Evolutionary conservation across 1,284 basidiomycete genomes (phyloP).

Genomic region (Pyrrhoderma lamaoense): DNA sequence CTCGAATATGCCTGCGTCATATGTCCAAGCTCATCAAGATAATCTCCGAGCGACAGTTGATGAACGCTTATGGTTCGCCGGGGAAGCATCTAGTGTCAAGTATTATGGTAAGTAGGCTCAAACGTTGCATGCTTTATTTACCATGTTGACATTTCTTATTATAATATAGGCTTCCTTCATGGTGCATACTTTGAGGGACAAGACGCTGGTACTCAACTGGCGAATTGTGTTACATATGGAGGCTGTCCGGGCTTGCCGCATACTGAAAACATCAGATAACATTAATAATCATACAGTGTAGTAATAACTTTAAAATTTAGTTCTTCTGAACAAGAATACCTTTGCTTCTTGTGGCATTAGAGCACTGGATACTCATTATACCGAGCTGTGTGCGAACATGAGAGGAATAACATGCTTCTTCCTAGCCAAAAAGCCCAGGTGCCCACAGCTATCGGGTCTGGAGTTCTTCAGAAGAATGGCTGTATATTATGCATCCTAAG

Average conservation of each 20-base stretch:
- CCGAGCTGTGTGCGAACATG: too few species aligned
- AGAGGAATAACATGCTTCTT: too few species aligned
- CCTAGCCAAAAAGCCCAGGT: too few species aligned
- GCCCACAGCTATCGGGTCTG: too few species aligned
- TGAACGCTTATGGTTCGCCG: constrained; percentile 52
- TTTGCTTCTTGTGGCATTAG: too few species aligned
- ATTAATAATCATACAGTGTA: not conserved
- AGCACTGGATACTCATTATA: too few species aligned
- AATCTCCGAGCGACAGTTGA: constrained; percentile 52
- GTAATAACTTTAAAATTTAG: not conserved
- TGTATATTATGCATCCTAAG: too few species aligned
- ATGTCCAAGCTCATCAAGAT: constrained; percentile 43
- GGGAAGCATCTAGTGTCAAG: constrained; percentile 52
- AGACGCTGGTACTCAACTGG: constrained; percentile 29
- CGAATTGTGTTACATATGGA: constrained; percentile 31
- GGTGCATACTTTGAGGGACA: constrained; percentile 40
- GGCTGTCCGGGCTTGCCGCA: constrained; percentile 26
- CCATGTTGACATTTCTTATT: constrained; percentile 8
- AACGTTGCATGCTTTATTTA: not conserved
- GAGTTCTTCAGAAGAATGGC: too few species aligned
- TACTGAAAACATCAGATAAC: constrained; percentile 22
- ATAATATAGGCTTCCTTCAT: constrained; percentile 34
- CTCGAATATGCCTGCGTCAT: constrained; percentile 61
- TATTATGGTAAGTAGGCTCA: constrained; percentile 41
- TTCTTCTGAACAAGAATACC: too few species aligned